Evolutionary conservation across 2,329 filamentous ascomycete species (phyloP).

Genomic region (Neofusicoccum sp.): DNA sequence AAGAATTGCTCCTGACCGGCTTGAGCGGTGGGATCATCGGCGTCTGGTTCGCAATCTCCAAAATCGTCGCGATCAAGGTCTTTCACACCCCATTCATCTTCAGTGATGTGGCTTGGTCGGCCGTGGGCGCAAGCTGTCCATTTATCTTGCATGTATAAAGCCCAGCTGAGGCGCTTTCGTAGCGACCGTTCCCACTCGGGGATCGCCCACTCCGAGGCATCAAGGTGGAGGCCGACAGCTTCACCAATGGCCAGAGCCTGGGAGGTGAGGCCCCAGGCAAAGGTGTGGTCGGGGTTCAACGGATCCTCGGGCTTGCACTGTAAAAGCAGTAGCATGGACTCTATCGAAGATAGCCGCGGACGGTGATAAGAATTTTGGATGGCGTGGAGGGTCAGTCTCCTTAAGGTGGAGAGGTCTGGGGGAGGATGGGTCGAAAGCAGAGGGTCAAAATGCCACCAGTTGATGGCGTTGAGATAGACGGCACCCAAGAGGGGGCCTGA

Average conservation of each 20-base stretch:
- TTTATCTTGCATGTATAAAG: slow-evolving; percentile 64
- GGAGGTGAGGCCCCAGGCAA: slow-evolving; percentile 32
- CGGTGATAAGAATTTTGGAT: slow-evolving; percentile 43
- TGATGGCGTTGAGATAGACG: slow-evolving; percentile 61
- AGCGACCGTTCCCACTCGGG: slow-evolving; percentile 63
- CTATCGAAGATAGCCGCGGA: slow-evolving; percentile 34
- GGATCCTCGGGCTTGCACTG: slow-evolving; percentile 27
- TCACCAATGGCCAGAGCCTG: slow-evolving; percentile 40
- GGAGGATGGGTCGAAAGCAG: slow-evolving; percentile 43
- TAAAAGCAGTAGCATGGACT: slow-evolving; percentile 32
- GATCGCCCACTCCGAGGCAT: slow-evolving; percentile 62
- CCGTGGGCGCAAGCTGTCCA: slow-evolving; percentile 60
- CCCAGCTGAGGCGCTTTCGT: slow-evolving; percentile 62
- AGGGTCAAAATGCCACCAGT: slow-evolving; percentile 61
- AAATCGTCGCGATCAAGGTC: slow-evolving; percentile 2
- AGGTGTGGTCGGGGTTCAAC: slow-evolving; percentile 12
- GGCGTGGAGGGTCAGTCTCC: slow-evolving; percentile 36
- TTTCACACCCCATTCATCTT: slow-evolving; percentile 44
- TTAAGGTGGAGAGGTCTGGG: slow-evolving; percentile 39
- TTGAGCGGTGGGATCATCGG: not conserved
- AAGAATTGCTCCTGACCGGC: slow-evolving; percentile 8
- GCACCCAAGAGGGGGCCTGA: slow-evolving; percentile 59
- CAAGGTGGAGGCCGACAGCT: slow-evolving; percentile 47
- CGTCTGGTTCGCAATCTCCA: slow-evolving; percentile 2
- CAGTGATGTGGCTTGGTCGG: slow-evolving; percentile 54